These are phyloP conservation scores for Tulasnella calospora DNA, from an alignment of 768 basidiomycete species.

Conservation along the genomic window DNA sequence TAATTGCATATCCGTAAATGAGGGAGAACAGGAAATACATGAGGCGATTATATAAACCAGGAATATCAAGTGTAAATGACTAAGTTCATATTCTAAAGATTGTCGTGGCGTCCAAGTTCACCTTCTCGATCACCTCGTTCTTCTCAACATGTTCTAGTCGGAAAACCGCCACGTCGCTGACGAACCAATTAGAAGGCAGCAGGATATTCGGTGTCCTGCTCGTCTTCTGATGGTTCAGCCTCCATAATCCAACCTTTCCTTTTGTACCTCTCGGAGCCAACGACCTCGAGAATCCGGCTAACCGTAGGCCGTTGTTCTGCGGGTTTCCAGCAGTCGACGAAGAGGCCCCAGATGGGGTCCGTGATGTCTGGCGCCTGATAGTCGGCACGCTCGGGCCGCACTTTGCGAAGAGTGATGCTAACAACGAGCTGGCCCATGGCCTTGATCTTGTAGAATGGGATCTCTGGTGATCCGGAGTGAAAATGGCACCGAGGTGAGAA, in stretches of 20 bases:
- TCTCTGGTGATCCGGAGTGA: neutral
- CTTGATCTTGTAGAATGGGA: constrained; percentile 23
- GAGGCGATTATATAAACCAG: neutral
- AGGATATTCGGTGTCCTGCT: neutral
- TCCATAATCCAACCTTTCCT: neutral
- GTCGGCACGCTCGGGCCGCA: constrained; percentile 18
- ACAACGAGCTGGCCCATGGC: constrained; percentile 18
- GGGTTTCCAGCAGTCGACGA: constrained; percentile 7
- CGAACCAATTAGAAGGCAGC: neutral
- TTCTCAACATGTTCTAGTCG: neutral
- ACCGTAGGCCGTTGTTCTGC: constrained; percentile 11
- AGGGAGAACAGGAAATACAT: neutral
- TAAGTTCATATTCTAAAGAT: neutral
- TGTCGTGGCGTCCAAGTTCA: neutral
- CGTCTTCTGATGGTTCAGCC: neutral
- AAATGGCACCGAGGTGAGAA: neutral
- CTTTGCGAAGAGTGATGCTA: constrained; percentile 12
- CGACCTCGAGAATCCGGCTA: neutral
- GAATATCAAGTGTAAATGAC: neutral
- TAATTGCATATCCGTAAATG: neutral
- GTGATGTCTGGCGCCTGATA: neutral
- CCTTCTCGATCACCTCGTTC: neutral
- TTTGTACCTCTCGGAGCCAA: neutral
- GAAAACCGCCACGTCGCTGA: neutral
- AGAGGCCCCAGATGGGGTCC: constrained; percentile 15